Evolutionary conservation across 495 filamentous ascomycete species (phyloP).

Genomic region (Letharia columbiana): DNA sequence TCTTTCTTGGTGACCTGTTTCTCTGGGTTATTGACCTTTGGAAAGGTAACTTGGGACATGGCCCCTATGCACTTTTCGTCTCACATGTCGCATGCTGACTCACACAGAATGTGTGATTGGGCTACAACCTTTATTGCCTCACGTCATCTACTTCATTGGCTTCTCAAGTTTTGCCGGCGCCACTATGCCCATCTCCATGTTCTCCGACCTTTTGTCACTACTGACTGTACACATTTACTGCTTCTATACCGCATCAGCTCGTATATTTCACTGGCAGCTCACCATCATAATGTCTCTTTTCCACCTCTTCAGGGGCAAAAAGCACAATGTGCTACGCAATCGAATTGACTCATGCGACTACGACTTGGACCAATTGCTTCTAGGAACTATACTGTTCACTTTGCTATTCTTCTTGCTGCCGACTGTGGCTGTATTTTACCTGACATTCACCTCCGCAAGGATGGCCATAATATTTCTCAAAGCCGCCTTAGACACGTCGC

Average conservation of each 20-base stretch:
- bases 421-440: slow-evolving; percentile 91
- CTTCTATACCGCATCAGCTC: slow-evolving; percentile 92
- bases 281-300: slow-evolving; percentile 94
- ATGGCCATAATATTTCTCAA: slow-evolving; percentile 93
- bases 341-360: slow-evolving; percentile 99
- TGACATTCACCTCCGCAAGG: slow-evolving; percentile 87
- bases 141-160: slow-evolving; percentile 86
- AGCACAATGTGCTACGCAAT: slow-evolving; percentile 92
- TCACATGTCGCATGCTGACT: slow-evolving; percentile 20
- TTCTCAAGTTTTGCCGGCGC: slow-evolving; percentile 92
- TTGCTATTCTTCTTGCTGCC: slow-evolving; percentile 91
- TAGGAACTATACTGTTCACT: slow-evolving; percentile 95
- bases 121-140: slow-evolving; percentile 70
- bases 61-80: neutral
- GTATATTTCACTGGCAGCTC: slow-evolving; percentile 97
- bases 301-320: slow-evolving; percentile 95
- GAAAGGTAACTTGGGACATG: slow-evolving; percentile 49
- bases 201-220: slow-evolving; percentile 87
- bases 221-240: slow-evolving; percentile 94
- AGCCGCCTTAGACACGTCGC: slow-evolving; percentile 75
- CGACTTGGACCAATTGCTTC: slow-evolving; percentile 91
- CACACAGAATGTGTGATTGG: slow-evolving; percentile 59
- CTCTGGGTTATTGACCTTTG: slow-evolving; percentile 98
- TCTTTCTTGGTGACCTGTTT: slow-evolving; percentile 89
- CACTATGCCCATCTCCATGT: slow-evolving; percentile 92